phyloP scores from a whole-genome alignment of 495 filamentous ascomycete species.

The Aspergillus campestris region DNA sequence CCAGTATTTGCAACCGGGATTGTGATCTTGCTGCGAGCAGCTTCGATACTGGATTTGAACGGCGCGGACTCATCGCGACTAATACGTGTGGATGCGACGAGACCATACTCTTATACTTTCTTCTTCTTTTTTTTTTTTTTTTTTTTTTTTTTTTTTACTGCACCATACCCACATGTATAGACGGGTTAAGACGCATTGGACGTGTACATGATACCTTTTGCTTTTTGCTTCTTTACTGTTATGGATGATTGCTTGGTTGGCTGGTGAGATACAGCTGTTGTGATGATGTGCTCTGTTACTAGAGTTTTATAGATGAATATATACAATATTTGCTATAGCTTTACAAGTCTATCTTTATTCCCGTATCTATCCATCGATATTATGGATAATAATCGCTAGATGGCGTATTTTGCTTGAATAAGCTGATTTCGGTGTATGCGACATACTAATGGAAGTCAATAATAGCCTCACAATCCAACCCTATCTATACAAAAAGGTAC shows the following conservation, averaged over 20 bases:
- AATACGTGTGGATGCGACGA: constrained; percentile 1
- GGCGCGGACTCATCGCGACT: neutral
- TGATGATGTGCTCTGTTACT: too few relatives aligned
- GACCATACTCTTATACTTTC: neutral
- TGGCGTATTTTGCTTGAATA: too few relatives aligned
- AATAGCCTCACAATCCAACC: too few relatives aligned
- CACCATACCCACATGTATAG: constrained; percentile 7
- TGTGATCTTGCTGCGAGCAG: constrained; percentile 12
- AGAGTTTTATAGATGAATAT: too few relatives aligned
- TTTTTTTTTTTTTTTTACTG: constrained; percentile 14
- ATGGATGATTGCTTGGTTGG: constrained; percentile 4
- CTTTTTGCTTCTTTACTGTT: constrained; percentile 8
- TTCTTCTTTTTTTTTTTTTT: constrained; percentile 12
- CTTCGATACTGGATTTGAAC: constrained; percentile 12
- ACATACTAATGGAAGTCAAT: too few relatives aligned
- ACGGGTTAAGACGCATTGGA: constrained; percentile 5
- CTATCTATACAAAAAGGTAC: too few relatives aligned
- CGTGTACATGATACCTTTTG: constrained; percentile 24
- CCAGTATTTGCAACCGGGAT: constrained; percentile 1
- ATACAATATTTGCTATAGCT: too few relatives aligned
- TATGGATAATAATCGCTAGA: too few relatives aligned
- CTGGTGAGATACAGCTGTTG: too few relatives aligned
- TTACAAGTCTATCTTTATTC: too few relatives aligned
- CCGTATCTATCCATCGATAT: too few relatives aligned
- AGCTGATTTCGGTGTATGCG: too few relatives aligned